These are phyloP conservation scores for Lachancea mirantina DNA, from an alignment of 805 yeast genomes.

Conservation along the genomic window DNA sequence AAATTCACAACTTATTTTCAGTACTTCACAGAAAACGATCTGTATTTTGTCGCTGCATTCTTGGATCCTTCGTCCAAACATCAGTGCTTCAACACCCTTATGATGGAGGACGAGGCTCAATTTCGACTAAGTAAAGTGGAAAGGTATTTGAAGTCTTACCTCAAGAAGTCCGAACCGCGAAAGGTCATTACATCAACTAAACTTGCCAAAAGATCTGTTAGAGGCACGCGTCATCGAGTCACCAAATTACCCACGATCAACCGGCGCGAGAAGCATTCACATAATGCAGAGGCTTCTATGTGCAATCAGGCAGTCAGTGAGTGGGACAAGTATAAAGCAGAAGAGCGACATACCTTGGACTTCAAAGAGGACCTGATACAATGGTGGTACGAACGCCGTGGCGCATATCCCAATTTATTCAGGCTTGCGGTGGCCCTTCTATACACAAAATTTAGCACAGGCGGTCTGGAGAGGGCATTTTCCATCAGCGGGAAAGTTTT, in stretches of 20 bases:
- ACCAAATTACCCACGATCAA: neutral
- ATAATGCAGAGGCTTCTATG: neutral
- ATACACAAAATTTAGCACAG: constrained; percentile 4
- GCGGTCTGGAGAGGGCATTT: constrained; percentile 4
- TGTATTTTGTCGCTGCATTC: constrained; percentile 6
- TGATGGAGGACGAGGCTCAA: constrained; percentile 1
- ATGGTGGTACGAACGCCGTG: constrained; percentile 1
- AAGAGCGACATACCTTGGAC: neutral
- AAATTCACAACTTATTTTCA: constrained; percentile 5
- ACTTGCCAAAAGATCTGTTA: neutral
- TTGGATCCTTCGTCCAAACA: constrained; percentile 8
- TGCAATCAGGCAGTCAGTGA: neutral
- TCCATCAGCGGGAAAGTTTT: constrained; percentile 5
- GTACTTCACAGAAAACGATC: constrained; percentile 2
- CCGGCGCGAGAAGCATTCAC: neutral
- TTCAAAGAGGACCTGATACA: constrained; percentile 1
- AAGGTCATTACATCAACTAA: neutral
- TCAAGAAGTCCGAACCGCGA: neutral
- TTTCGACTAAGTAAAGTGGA: too few species aligned
- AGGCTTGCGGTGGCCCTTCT: constrained; percentile 2
- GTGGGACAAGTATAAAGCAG: constrained; percentile 5
- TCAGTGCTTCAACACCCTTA: constrained; percentile 2
- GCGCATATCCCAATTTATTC: constrained; percentile 4
- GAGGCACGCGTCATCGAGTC: neutral
- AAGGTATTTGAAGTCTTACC: neutral